Evolutionary conservation across 176 grass and related monocot genomes (phyloP).

Genomic region (Chrysopogon serrulatus): DNA sequence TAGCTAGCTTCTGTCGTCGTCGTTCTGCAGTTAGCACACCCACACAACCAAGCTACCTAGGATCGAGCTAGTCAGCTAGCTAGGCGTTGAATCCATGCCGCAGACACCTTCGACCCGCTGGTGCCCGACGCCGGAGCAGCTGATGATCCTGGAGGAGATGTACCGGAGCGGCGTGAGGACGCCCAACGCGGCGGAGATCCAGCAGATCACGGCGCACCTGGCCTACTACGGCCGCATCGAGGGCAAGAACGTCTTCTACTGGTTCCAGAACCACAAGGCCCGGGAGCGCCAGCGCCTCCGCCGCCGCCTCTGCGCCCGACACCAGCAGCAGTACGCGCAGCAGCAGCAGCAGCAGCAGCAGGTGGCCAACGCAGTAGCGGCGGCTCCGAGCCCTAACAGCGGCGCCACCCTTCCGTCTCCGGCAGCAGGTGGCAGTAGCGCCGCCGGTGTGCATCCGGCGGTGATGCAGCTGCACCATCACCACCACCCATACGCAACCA

Average conservation of each 20-base stretch:
- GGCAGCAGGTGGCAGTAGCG: neutral
- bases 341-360: conserved; percentile 15
- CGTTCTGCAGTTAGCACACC: neutral
- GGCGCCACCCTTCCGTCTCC: neutral
- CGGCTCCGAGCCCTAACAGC: neutral
- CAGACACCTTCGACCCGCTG: conserved; percentile 88
- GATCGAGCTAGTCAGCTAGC: neutral
- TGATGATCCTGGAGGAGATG: conserved; percentile 93
- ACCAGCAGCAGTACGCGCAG: conserved; percentile 46
- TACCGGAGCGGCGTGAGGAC: conserved; percentile 74
- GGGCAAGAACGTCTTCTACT: conserved; percentile 96
- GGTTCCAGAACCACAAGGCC: conserved; percentile 97
- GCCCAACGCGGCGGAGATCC: conserved; percentile 78
- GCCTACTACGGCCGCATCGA: conserved; percentile 83
- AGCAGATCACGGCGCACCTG: conserved; percentile 87
- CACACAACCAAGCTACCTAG: neutral
- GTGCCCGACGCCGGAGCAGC: conserved; percentile 84
- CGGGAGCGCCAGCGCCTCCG: conserved; percentile 74
- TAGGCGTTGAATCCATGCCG: conserved; percentile 33
- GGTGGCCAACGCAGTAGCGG: neutral
- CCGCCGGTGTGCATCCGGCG: conserved; percentile 16
- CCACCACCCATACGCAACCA: conserved; percentile 21
- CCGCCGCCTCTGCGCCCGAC: conserved; percentile 55
- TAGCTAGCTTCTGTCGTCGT: neutral
- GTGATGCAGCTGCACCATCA: conserved; percentile 36